Evolutionary conservation across 441 rosid species (phyloP), one percentile per base, ranked within the genome.

Genomic region (Manihot esculenta): DNA sequence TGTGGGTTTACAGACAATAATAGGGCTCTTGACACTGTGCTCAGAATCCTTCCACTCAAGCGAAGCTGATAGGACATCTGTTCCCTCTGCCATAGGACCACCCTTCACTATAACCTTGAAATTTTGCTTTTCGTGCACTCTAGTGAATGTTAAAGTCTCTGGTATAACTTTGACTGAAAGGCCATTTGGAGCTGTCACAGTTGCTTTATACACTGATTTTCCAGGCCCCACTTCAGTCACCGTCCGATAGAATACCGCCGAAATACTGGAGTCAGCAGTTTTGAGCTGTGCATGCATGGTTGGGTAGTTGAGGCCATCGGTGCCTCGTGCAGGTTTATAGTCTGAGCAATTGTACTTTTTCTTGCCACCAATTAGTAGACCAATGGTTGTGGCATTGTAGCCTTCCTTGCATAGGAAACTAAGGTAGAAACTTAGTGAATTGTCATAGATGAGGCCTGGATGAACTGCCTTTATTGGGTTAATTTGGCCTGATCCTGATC

Each of bases 401-500:
- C 97, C 89, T 69, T 70, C 63, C 18, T 79, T 84, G 60, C 93
- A 91, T 0, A 88, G 81, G 77, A 89, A 85, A 70, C 85, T 67
- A 59, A 86, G 74, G 80, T 91, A 92, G 56, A 80, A 80, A 3
- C 74, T 45, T 10, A 63, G 2, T 20, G 75, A 66, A 61, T 85
- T 57, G 77, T 88, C 95, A 6, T 89, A 88, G 66, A 88, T 73
- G 26, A 89, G 76, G 23, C 96, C 92, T 0, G 90, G 92, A 45
- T 87, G 80, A 70, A 81, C 75, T 51, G 94, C 94, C 0, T 74
- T 76, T 81, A 59, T 77, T 1, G 94, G 94, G 61, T 83, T 77
- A 5, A 92, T 77, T 69, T 92, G 91, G 21, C 97, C 94, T 0
- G 87, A 70, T 7, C 93, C 92, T 3, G 82, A 79, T 18, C 72